Base-by-base conservation (phyloP, 176 grass and related monocot genomes). In the Avena eriantha region DNA sequence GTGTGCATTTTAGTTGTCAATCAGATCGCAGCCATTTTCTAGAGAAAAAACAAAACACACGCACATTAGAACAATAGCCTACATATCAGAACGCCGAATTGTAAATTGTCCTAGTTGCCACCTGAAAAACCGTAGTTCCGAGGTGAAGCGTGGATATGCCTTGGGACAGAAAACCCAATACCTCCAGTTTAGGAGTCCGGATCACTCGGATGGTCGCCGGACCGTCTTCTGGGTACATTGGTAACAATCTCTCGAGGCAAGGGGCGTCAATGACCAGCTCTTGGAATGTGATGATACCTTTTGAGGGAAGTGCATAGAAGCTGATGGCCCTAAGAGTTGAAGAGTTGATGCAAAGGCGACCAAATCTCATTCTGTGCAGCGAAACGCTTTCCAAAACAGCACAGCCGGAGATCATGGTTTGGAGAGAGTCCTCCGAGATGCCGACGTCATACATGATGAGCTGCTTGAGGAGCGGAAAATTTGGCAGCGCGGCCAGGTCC, bases 291-390 rank as follows among this genome's bases (percentile, higher is more conserved):
- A 16, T 53, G 16, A 36, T 15, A 16, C n/a, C n/a, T 63, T 26
- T 24, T 64, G 24, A 14, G 4, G 4, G 11, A 64, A 0, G 12
- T 64, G 24, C 69, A 21, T 22, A 0, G 69, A 72, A 5, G 18
- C 2, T 4, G 19, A 72, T 11, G 69, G 1, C 12, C 16, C 18
- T 71, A 5, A 71, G 68, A 0, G 68, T 71, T 10, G 1, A 36
- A 4, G 35, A 71, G 11, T 19, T 43, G 9, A 71, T 71, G 68
- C 68, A 71, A 71, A 71, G 68, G 68, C 68, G 68, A 43, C 68
- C 0, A 43, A 41, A 71, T 39, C 4, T 21, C 34, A 39, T 29
- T 1, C 9, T 21, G 3, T 10, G 34, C 34, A 69, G 8, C 66
- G 34, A 69, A 36, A 69, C 3, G 8, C 17, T 39, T 63, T 63